Percentiles rank a stretch among this genome's conserved stretches.
Evolutionary conservation across 768 basidiomycete species (phyloP).

Genomic region (Mycena rosella): DNA sequence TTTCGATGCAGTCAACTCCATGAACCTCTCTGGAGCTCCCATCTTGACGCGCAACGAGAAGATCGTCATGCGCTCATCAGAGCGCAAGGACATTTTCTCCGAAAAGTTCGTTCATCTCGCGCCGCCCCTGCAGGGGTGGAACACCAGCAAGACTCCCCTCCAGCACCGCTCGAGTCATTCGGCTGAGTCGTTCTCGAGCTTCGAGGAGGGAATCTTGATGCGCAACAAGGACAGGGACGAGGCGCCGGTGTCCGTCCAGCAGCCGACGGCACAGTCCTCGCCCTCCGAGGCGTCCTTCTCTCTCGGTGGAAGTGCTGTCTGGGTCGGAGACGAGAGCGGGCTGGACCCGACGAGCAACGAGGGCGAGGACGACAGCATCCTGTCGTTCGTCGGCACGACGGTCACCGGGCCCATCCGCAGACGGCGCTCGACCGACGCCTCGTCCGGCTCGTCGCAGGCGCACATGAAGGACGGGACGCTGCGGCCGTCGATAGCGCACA

Average conservation of each 20-base stretch:
- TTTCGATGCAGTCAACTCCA: slow-evolving; percentile 93
- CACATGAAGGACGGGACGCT: neutral
- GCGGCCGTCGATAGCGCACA: neutral
- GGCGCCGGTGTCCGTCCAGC: slow-evolving; percentile 45
- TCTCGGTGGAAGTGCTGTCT: slow-evolving; percentile 84
- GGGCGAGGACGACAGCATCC: slow-evolving; percentile 49
- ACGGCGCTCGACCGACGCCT: neutral
- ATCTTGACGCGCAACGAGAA: slow-evolving; percentile 85
- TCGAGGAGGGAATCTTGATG: slow-evolving; percentile 75
- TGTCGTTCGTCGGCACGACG: slow-evolving; percentile 56
- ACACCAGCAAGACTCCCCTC: slow-evolving; percentile 43
- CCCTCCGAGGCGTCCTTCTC: slow-evolving; percentile 83
- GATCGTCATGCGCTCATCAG: slow-evolving; percentile 88
- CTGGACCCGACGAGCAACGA: slow-evolving; percentile 55
- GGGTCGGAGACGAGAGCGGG: slow-evolving; percentile 84
- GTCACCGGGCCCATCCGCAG: slow-evolving; percentile 45
- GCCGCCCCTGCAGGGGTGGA: slow-evolving; percentile 46
- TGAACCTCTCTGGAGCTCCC: slow-evolving; percentile 88
- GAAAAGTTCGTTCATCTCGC: slow-evolving; percentile 76
- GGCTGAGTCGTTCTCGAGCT: slow-evolving; percentile 73
- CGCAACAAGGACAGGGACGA: slow-evolving; percentile 52
- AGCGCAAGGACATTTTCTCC: slow-evolving; percentile 91
- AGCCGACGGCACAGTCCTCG: slow-evolving; percentile 55
- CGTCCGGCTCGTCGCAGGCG: neutral
- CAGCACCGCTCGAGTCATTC: slow-evolving; percentile 67